A percentile compares a stretch with the other conserved stretches of the same genome.
phyloP scores from a whole-genome alignment of 176 grass and related monocot genomes.

The Carex pumila region DNA sequence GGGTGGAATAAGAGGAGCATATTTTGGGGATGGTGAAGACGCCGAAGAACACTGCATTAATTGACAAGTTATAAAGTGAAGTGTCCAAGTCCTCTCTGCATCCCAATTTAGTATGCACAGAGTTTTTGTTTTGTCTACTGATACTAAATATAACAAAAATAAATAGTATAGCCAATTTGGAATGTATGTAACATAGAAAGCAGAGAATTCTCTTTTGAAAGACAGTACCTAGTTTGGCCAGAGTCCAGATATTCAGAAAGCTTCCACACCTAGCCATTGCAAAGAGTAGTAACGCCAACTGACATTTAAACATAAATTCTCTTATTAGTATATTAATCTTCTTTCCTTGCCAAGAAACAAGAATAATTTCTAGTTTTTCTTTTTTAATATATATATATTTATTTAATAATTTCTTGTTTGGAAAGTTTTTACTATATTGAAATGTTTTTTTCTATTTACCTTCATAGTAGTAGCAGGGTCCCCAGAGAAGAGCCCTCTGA shows the following conservation, averaged over 20 bases:
- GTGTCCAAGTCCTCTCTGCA: conserved; percentile 21
- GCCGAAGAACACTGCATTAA: conserved; percentile 82
- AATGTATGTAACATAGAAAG: neutral
- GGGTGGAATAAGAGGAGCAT: conserved; percentile 83
- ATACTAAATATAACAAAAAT: conserved; percentile 5
- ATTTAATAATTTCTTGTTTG: neutral
- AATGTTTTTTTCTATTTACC: conserved; percentile 29
- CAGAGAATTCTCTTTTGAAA: neutral
- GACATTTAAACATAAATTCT: conserved; percentile 32
- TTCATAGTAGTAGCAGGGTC: conserved; percentile 92
- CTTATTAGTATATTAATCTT: neutral
- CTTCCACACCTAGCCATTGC: conserved; percentile 83
- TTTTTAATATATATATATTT: no score
- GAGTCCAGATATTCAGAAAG: conserved; percentile 49
- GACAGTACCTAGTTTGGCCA: conserved; percentile 12
- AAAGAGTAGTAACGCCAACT: conserved; percentile 86
- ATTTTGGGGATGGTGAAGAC: conserved; percentile 89
- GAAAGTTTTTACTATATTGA: neutral
- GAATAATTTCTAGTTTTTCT: no score
- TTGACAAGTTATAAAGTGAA: conserved; percentile 10
- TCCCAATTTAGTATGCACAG: conserved; percentile 1
- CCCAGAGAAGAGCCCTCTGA: conserved; percentile 72
- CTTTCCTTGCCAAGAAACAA: conserved; percentile 19
- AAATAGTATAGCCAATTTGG: conserved; percentile 4
- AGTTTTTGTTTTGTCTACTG: conserved; percentile 14